A percentile compares a stretch with the other conserved stretches of the same genome.
These are phyloP conservation scores for Albifimbria verrucaria DNA, from an alignment of 2,329 filamentous ascomycete species.

Conservation along the genomic window DNA sequence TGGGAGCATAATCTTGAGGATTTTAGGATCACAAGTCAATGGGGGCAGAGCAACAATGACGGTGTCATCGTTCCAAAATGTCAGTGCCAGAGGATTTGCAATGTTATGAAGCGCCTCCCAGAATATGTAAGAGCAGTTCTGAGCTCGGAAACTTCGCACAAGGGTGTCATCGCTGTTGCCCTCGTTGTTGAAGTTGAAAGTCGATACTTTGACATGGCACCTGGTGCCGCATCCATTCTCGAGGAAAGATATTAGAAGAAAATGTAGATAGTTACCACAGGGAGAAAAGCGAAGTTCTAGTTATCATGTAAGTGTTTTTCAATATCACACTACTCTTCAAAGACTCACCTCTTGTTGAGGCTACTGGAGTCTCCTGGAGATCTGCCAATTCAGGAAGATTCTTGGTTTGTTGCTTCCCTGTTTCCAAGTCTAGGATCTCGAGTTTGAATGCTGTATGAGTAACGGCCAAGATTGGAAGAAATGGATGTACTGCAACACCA, in stretches of 20 bases:
- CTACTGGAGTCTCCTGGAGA: neutral
- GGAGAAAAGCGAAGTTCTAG: constrained; percentile 1
- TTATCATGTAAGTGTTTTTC: neutral
- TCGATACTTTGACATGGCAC: neutral
- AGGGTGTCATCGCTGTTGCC: neutral
- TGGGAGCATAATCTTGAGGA: neutral
- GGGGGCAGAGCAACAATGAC: neutral
- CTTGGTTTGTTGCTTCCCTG: neutral
- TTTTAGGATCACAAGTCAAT: neutral
- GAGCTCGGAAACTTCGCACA: neutral
- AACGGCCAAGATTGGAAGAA: neutral
- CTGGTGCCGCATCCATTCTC: neutral
- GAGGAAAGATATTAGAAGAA: neutral
- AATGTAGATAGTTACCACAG: neutral
- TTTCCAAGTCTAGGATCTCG: neutral
- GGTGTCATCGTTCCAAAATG: neutral
- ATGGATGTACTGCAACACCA: neutral
- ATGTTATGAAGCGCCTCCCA: neutral
- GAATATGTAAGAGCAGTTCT: neutral
- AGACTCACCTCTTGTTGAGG: neutral
- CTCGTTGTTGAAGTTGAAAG: neutral
- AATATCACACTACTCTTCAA: too few relatives aligned
- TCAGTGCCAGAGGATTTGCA: neutral
- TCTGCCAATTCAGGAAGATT: neutral
- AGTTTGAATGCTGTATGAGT: neutral